Evolutionary conservation across 352 stramenopile genomes (phyloP).

Genomic region (Phytophthora sp.): DNA sequence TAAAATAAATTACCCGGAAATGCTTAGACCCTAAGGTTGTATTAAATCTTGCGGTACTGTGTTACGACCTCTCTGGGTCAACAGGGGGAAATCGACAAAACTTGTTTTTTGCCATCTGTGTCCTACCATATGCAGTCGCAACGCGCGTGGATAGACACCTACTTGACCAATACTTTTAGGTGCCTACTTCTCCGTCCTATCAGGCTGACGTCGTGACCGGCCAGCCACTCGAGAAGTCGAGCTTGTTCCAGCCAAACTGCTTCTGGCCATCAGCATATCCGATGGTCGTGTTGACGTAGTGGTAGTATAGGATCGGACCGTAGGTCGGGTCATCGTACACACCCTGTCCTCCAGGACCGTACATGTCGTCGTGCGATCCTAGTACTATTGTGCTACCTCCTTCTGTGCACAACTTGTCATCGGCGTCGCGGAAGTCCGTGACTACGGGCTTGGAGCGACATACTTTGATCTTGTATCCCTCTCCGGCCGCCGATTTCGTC

Average conservation of each 20-base stretch:
- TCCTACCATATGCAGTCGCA: no score
- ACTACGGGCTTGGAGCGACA: conserved; percentile 9
- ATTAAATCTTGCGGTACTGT: no score
- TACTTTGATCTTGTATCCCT: conserved; percentile 39
- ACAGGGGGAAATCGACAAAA: no score
- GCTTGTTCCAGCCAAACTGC: conserved; percentile 59
- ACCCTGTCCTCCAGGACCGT: conserved; percentile 27
- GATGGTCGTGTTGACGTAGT: conserved; percentile 44
- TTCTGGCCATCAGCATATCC: conserved; percentile 56
- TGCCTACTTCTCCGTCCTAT: no score
- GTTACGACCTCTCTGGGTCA: no score
- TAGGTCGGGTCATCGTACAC: conserved; percentile 31
- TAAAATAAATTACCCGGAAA: no score
- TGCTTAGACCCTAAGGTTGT: no score
- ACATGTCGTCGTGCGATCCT: conserved; percentile 23
- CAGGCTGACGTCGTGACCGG: conserved; percentile 2
- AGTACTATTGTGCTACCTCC: conserved; percentile 27
- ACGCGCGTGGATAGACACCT: no score
- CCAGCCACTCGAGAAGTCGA: conserved; percentile 53
- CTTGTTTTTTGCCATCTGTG: no score
- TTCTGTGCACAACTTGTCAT: conserved; percentile 18
- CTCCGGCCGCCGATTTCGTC: conserved; percentile 14
- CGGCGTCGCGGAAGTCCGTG: conserved; percentile 30
- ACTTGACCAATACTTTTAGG: no score
- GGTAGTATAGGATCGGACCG: conserved; percentile 29